Evolutionary conservation across 2,329 filamentous ascomycete species (phyloP), one percentile per base, ranked within the genome.

Genomic region (Aureobasidium sp.): DNA sequence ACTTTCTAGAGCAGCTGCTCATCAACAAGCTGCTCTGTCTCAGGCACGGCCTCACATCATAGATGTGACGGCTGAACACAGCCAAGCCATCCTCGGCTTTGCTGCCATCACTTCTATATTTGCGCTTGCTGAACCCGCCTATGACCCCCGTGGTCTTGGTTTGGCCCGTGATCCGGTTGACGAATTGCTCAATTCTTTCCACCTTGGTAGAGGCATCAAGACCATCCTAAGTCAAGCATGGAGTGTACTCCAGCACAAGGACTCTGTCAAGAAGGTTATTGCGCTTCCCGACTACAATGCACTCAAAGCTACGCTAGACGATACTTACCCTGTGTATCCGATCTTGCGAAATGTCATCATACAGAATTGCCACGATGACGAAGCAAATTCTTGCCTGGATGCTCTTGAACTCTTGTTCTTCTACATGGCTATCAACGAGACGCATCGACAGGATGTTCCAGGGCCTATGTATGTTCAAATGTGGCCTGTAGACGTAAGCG

Each of bases 51-150:
- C 63, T 32, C 60, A 64, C 21, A 60, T 65, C 10, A 30, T 58
- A 3, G 36, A 59, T 3, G 44, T 30, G 2, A 36, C 42, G n/a
- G n/a, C 55, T 21, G 52, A 58, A 42, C 48, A 65, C 65, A 63
- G 63, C 44, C 57, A 63, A 25, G 34, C 47, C 32, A 62, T 60
- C 2, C 59, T 65, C 41, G 48, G 39, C 21, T 65, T 65, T 48
- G 62, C 64, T 10, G 57, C 55, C 8, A 49, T 61, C 48, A 64
- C 63, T 30, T 63, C 63, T 5, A 58, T 64, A 3, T 65, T 64
- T 29, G 59, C 59, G 15, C 37, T 62, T 25, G 59, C 59, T 5
- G 50, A 62, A 36, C 50, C 50, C 11, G 50, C 36, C 3, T 57
- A 53, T 27, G 48, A 57, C 36, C 39, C 50, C 3, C 29, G 45